These are phyloP conservation scores for Pythium coloratum DNA, from an alignment of 352 stramenopile genomes.

Conservation along the genomic window DNA sequence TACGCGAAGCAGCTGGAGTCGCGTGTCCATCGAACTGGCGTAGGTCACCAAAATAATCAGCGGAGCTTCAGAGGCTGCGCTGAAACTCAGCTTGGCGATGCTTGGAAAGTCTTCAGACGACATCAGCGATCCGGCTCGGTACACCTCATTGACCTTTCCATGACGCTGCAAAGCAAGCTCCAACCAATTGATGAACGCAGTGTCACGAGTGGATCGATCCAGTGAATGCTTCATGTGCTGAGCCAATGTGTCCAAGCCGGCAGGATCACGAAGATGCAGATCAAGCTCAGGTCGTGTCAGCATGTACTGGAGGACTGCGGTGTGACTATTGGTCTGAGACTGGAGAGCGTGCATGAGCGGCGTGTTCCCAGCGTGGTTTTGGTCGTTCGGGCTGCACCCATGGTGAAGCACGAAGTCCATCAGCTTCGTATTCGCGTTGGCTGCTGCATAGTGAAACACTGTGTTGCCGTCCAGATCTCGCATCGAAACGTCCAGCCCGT, in stretches of 20 bases:
- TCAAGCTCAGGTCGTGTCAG: constrained; percentile 1
- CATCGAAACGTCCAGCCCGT: constrained; percentile 30
- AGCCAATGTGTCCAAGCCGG: constrained; percentile 11
- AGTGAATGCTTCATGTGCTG: constrained; percentile 47
- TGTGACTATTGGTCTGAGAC: background rate
- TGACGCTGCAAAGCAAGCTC: constrained; percentile 25
- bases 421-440: constrained; percentile 43
- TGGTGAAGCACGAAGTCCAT: constrained; percentile 72
- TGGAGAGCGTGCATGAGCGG: constrained; percentile 49
- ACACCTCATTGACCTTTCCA: background rate
- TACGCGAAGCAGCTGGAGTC: constrained; percentile 39
- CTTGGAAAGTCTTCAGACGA: constrained; percentile 24
- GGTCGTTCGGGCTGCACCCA: constrained; percentile 35
- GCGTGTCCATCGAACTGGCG: constrained; percentile 24
- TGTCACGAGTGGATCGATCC: constrained; percentile 28
- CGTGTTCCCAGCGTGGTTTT: constrained; percentile 42
- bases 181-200: constrained; percentile 38
- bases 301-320: constrained; percentile 14
- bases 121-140: background rate
- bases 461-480: constrained; percentile 42
- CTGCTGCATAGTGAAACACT: constrained; percentile 58
- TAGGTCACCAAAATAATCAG: constrained; percentile 45
- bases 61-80: constrained; percentile 31
- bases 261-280: background rate
- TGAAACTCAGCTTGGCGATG: constrained; percentile 31